These are phyloP conservation scores for Logfia minima DNA, from an alignment of 129 eudicot genomes.

Conservation along the genomic window DNA sequence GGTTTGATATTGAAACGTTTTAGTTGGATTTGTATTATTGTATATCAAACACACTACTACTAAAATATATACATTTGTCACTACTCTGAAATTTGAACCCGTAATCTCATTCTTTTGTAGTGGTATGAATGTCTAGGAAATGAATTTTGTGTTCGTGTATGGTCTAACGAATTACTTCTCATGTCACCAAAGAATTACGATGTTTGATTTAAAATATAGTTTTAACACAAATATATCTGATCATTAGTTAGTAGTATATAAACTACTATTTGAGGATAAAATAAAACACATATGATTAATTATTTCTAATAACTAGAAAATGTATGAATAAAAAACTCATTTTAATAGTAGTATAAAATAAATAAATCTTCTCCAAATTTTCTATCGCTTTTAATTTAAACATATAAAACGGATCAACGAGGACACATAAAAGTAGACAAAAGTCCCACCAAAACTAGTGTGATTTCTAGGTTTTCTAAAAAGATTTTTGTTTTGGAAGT, in stretches of 20 bases:
- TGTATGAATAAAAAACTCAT: no score
- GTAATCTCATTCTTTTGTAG: background rate
- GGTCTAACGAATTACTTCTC: background rate
- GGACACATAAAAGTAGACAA: slow-evolving; percentile 7
- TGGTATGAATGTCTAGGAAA: background rate
- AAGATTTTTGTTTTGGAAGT: slow-evolving; percentile 11
- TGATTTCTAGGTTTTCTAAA: slow-evolving; percentile 17
- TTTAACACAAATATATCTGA: background rate
- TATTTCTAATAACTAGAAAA: no score
- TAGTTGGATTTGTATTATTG: background rate
- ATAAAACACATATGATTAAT: no score
- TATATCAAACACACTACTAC: no score
- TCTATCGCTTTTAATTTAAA: background rate
- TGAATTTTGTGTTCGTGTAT: background rate
- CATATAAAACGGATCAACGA: background rate
- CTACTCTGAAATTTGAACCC: no score
- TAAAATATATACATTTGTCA: no score
- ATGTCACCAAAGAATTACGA: background rate
- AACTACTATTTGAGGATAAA: background rate
- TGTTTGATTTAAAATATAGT: no score
- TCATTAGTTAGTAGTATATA: no score
- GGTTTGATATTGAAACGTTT: background rate
- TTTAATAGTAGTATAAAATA: no score
- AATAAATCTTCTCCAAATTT: no score
- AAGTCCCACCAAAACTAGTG: slow-evolving; percentile 15